These are phyloP conservation scores for Ophiostoma novo-ulmi DNA, from an alignment of 2,329 filamentous ascomycete species.

Conservation along the genomic window DNA sequence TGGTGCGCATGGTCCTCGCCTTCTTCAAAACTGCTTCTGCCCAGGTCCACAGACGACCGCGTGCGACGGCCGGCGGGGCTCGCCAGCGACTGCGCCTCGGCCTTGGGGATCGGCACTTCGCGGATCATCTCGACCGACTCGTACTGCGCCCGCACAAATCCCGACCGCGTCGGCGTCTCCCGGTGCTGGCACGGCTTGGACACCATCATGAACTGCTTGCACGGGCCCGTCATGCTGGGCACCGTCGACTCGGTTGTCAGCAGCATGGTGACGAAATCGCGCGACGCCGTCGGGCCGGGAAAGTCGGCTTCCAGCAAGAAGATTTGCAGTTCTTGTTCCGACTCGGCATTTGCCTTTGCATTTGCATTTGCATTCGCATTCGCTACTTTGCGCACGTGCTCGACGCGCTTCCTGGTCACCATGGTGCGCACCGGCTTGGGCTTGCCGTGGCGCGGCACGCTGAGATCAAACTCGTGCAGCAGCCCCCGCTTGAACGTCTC, in stretches of 20 bases:
- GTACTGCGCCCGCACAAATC: slow-evolving; percentile 78
- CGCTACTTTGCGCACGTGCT: slow-evolving; percentile 42
- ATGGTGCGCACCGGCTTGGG: slow-evolving; percentile 77
- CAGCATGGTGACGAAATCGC: slow-evolving; percentile 80
- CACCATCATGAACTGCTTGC: slow-evolving; percentile 74
- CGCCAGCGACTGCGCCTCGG: slow-evolving; percentile 31
- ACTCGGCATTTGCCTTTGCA: no score
- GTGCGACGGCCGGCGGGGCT: slow-evolving; percentile 34
- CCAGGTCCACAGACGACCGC: slow-evolving; percentile 43
- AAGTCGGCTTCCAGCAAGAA: slow-evolving; percentile 86
- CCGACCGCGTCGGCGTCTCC: slow-evolving; percentile 61
- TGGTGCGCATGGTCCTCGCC: neutral
- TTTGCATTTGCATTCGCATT: no score
- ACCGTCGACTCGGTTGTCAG: slow-evolving; percentile 37
- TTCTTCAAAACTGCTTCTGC: slow-evolving; percentile 32
- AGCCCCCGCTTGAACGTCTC: slow-evolving; percentile 72
- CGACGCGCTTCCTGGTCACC: slow-evolving; percentile 70
- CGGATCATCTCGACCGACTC: slow-evolving; percentile 89
- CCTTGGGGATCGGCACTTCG: slow-evolving; percentile 59
- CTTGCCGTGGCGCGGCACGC: slow-evolving; percentile 57
- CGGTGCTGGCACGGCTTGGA: slow-evolving; percentile 79
- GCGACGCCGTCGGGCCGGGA: slow-evolving; percentile 76
- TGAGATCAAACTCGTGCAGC: slow-evolving; percentile 63
- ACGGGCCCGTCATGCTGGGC: slow-evolving; percentile 36
- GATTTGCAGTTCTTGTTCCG: slow-evolving; percentile 41